These are phyloP conservation scores for Persicaria tinctoria DNA, from an alignment of 148 eudicot genomes.

Conservation along the genomic window DNA sequence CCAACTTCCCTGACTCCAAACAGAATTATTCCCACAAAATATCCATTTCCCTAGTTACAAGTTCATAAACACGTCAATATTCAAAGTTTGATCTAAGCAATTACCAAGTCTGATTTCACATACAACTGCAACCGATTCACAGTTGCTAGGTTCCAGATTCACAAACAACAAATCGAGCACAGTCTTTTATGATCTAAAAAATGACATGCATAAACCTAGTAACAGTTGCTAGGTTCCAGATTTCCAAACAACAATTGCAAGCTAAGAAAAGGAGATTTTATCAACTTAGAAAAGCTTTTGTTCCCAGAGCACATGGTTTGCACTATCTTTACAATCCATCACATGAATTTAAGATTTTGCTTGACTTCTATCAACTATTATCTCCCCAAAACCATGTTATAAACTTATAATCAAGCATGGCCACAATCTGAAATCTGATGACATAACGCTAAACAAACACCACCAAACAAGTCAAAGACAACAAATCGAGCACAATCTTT, in stretches of 20 bases:
- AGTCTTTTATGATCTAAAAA: background rate
- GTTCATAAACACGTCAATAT: too few species aligned
- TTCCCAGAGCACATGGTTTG: too few species aligned
- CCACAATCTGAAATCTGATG: background rate
- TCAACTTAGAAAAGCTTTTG: background rate
- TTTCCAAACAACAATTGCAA: background rate
- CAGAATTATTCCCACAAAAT: too few species aligned
- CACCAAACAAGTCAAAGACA: conserved; percentile 58
- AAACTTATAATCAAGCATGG: background rate
- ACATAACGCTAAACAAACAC: background rate
- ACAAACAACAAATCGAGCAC: background rate
- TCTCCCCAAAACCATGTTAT: background rate
- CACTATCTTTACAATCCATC: too few species aligned
- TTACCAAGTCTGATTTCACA: too few species aligned
- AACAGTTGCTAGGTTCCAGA: background rate
- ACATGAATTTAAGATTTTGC: background rate
- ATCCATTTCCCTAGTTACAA: too few species aligned
- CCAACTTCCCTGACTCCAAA: too few species aligned
- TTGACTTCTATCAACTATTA: background rate
- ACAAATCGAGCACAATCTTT: background rate
- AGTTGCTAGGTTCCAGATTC: background rate
- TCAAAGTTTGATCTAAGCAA: too few species aligned
- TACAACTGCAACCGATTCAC: too few species aligned
- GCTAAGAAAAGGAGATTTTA: background rate
- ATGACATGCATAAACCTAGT: background rate